Percentiles rank a stretch among this genome's conserved stretches.
phyloP scores from a whole-genome alignment of 345 rosid species.

The Triadica sebifera region DNA sequence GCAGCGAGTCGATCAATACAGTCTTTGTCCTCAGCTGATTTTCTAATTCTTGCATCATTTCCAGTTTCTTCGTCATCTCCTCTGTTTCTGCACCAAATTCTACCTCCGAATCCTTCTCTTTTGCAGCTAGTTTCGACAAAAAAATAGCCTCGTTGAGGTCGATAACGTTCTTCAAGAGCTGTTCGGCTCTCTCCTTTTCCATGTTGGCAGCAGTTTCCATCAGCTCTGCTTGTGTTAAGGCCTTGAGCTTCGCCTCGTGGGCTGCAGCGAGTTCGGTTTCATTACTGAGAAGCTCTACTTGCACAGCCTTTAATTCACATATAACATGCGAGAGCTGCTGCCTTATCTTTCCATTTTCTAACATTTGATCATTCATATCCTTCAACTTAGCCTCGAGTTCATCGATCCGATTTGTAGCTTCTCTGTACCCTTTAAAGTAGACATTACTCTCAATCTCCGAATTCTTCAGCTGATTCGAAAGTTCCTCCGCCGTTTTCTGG shows the following conservation, averaged over 20 bases:
- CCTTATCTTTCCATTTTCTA: conserved; percentile 19
- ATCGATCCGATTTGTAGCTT: conserved; percentile 20
- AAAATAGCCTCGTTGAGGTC: conserved; percentile 35
- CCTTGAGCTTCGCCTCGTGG: conserved; percentile 37
- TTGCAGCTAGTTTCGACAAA: conserved; percentile 28
- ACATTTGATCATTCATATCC: conserved; percentile 33
- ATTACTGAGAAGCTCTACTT: conserved; percentile 34
- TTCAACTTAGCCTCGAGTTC: conserved; percentile 40
- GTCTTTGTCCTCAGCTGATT: conserved; percentile 31
- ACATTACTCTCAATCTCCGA: conserved; percentile 38
- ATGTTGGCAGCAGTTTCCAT: conserved; percentile 35
- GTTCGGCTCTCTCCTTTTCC: conserved; percentile 43
- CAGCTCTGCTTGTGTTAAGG: conserved; percentile 26
- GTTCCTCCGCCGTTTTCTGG: conserved; percentile 35
- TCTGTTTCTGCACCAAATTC: conserved; percentile 16
- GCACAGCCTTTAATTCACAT: conserved; percentile 36
- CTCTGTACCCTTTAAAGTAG: conserved; percentile 21
- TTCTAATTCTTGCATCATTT: conserved; percentile 33
- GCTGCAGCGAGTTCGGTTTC: conserved; percentile 42
- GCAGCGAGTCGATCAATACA: conserved; percentile 16
- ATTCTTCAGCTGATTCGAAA: conserved; percentile 31
- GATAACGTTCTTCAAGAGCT: conserved; percentile 23
- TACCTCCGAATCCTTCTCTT: conserved; percentile 33
- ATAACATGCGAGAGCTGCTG: conserved; percentile 36
- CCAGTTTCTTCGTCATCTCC: conserved; percentile 26